These are phyloP conservation scores for Penstemon davidsonii DNA, from an alignment of 257 asterid genomes.

Conservation along the genomic window DNA sequence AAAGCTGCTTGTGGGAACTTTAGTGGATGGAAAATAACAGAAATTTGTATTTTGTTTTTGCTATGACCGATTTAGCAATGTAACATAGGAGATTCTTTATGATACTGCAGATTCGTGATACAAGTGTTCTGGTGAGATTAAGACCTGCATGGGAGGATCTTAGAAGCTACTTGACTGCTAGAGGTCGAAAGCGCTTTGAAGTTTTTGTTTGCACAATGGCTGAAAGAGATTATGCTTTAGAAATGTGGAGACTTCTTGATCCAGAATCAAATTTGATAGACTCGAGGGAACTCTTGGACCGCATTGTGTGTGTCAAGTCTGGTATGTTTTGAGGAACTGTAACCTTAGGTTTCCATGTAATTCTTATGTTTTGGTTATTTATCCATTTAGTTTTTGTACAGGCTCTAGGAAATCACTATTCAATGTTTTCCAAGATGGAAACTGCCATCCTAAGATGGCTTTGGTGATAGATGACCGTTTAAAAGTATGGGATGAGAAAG, in stretches of 20 bases:
- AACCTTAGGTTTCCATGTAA: slow-evolving; percentile 7
- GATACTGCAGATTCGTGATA: slow-evolving; percentile 78
- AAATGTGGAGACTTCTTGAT: slow-evolving; percentile 99
- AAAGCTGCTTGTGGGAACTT: slow-evolving; percentile 24
- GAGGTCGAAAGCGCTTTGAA: slow-evolving; percentile 95
- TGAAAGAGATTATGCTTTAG: slow-evolving; percentile 95
- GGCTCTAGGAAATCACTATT: slow-evolving; percentile 81
- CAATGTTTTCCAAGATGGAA: slow-evolving; percentile 86
- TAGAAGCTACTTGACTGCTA: slow-evolving; percentile 89
- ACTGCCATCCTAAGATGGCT: slow-evolving; percentile 95
- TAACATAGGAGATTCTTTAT: slow-evolving; percentile 19
- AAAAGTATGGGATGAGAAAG: slow-evolving; percentile 97
- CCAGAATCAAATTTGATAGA: slow-evolving; percentile 86
- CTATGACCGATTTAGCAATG: not conserved
- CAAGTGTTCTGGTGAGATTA: slow-evolving; percentile 96
- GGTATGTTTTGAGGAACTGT: slow-evolving; percentile 48
- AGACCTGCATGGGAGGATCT: slow-evolving; percentile 99
- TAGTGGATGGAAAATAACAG: not conserved
- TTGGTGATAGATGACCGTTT: slow-evolving; percentile 96
- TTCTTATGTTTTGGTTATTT: slow-evolving; percentile 19
- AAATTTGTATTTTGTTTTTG: slow-evolving; percentile 9
- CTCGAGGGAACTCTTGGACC: slow-evolving; percentile 70
- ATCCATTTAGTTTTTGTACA: slow-evolving; percentile 29
- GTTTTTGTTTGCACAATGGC: slow-evolving; percentile 99
- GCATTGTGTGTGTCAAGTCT: slow-evolving; percentile 90